Base-by-base conservation (phyloP, 495 filamentous ascomycete genomes). In the Lasiosphaeria miniovina region DNA sequence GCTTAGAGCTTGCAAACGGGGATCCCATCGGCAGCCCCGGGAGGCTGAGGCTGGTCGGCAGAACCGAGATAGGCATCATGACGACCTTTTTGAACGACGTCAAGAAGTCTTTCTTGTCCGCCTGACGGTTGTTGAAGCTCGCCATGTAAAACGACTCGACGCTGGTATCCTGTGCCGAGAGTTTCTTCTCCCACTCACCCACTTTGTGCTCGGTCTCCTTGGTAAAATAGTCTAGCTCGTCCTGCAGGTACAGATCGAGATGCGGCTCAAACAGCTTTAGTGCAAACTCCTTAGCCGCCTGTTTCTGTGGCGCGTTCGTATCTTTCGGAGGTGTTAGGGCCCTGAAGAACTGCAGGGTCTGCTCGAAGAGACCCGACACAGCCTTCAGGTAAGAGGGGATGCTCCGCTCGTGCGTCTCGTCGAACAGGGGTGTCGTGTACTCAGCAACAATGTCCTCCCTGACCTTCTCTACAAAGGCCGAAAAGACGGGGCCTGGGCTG, bases 1-100 rank as follows among this genome's bases (percentile, higher is more conserved):
- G 75, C 63, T 79, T 82, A 33, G 66, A 69, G 60, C 63, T 68
- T n/a, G 74, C 74, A 57, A 80, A 80, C 12, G 74, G 70, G 0
- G 70, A 75, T 8, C 65, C 70, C 11, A 72, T 50, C 12, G 78
- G 78, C 52, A 88, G 82, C 32, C 82, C 80, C 11, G 82, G 80
- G 52, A 82, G 67, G 6, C 71, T 52, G 14, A 69, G 54, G 41
- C 62, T 67, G 14, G 68, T 80, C 4, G 90, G 91, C 4, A 98
- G 74, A 32, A 93, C 91, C 52, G 90, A 94, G 35, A 98, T 93
- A 31, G 95, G 95, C 86, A 96, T 91, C 90, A 98, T 96, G 62
- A 99, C 90, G 9, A 99, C 94, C 68, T 99, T 98, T 72, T 91
- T 97, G 78, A 99, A 99, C 2, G 92, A 95, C 15, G 85, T 93